Percentiles rank a stretch among this genome's conserved stretches.
phyloP scores from a whole-genome alignment of 1,139 yeast species.

The Kodamaea derodonti region DNA sequence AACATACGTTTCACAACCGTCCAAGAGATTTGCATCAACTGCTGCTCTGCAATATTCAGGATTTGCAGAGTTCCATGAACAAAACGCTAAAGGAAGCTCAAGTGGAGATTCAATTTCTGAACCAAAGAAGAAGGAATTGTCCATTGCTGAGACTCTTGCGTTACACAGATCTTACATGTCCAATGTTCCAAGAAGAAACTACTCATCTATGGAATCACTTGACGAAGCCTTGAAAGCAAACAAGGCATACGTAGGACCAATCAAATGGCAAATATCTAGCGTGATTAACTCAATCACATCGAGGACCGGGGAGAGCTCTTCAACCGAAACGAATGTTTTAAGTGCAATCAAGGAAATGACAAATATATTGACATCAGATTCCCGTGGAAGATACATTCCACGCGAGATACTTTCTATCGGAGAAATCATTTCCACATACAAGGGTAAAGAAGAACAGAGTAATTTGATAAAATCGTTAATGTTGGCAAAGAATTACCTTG shows the following conservation, averaged over 20 bases:
- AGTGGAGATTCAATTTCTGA: neutral
- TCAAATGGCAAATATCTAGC: constrained; percentile 30
- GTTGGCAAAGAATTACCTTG: constrained; percentile 37
- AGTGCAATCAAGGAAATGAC: constrained; percentile 43
- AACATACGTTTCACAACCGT: constrained; percentile 3
- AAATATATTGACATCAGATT: constrained; percentile 28
- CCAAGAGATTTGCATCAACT: constrained; percentile 1
- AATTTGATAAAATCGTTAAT: constrained; percentile 32
- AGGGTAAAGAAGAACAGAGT: constrained; percentile 19
- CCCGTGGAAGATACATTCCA: constrained; percentile 13
- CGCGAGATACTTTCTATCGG: constrained; percentile 15
- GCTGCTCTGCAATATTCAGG: neutral
- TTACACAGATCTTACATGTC: constrained; percentile 44
- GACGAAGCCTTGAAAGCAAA: constrained; percentile 23
- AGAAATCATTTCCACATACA: constrained; percentile 25
- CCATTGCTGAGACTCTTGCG: constrained; percentile 67
- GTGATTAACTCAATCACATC: constrained; percentile 18
- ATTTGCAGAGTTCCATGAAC: neutral
- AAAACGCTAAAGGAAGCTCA: neutral
- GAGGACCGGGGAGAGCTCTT: constrained; percentile 13
- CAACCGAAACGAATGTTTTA: constrained; percentile 28
- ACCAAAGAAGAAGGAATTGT: constrained; percentile 30
- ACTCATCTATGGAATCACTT: constrained; percentile 22
- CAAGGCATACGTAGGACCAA: constrained; percentile 11
- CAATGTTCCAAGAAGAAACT: constrained; percentile 25